Conservation (phyloP, 805 yeast species). For the Soucietia sequanensis region DNA sequence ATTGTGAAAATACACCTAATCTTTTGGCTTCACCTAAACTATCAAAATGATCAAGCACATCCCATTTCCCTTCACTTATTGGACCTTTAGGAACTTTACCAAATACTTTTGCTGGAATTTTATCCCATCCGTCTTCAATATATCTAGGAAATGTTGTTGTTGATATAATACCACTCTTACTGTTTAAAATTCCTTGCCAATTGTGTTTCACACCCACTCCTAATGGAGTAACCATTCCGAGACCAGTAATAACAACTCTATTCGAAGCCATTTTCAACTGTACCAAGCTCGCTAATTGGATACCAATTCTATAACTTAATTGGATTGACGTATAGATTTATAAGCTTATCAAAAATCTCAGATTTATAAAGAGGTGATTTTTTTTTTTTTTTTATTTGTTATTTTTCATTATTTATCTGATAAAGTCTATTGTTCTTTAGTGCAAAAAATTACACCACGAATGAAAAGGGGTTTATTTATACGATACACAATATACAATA, state of each 20-base stretch:
- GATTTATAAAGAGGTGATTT: too few species aligned
- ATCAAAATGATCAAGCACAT: slow-evolving; percentile 47
- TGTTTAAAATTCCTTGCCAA: slow-evolving; percentile 54
- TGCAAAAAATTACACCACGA: too few species aligned
- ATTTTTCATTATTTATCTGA: too few species aligned
- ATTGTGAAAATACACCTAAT: slow-evolving; percentile 71
- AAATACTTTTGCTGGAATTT: slow-evolving; percentile 69
- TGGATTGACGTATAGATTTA: too few species aligned
- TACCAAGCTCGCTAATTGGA: too few species aligned
- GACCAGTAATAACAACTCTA: slow-evolving; percentile 89
- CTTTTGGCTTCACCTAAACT: slow-evolving; percentile 52
- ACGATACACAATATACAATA: too few species aligned
- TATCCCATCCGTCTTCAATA: slow-evolving; percentile 45
- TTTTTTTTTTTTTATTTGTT: too few species aligned
- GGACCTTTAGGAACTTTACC: slow-evolving; percentile 67
- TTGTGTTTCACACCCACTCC: slow-evolving; percentile 62
- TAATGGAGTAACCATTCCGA: slow-evolving; percentile 83
- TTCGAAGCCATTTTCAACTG: slow-evolving; percentile 19
- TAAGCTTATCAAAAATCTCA: too few species aligned
- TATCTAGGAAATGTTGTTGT: slow-evolving; percentile 42
- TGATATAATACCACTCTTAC: slow-evolving; percentile 59
- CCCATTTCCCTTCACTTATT: slow-evolving; percentile 48
- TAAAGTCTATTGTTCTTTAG: too few species aligned
- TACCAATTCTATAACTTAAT: too few species aligned
- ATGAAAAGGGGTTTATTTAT: too few species aligned